Base-by-base conservation (phyloP, 2,329 filamentous ascomycete species). In the Penicillium paneum region DNA sequence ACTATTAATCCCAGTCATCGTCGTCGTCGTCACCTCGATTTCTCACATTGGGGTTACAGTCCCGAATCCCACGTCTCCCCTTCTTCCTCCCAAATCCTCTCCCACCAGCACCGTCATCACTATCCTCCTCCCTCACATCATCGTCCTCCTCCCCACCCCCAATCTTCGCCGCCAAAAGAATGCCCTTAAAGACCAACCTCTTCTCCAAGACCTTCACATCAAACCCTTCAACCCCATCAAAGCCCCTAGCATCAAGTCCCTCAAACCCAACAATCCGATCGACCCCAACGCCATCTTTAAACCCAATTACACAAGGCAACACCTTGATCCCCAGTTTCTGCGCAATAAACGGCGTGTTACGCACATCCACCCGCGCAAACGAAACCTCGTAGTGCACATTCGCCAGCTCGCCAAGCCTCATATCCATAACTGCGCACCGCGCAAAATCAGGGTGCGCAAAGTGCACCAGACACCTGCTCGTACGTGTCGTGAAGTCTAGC, bases 401-500 rank as follows among this genome's bases (percentile, higher is more conserved):
- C 21, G 75, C 73, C 34, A 78, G 66, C 24, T 78, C 71, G 45
- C 79, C 74, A 11, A 86, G 74, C 67, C 83, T 82, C 45, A 74
- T 74, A 65, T 86, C 83, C 84, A 87, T 87, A 51, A 83, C 79
- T 11, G 74, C 72, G 69, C 84, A 87, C 51, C 83, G 79, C 19
- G 79, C 76, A 69, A 87, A 87, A 64, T 86, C 84, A 3, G 82
- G 78, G 64, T 86, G 84, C 67, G 81, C 83, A 68, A 87, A 87
- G 66, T 87, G 84, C 24, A 86, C 80, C 1, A 86, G 76, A 62
- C 81, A 84, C 26, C 79, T 72, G 56, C 82, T 78, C 12, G 79
- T 79, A 44, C 78, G 76, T 8, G 83, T 86, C 8, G 83, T 85
- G 59, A 85, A 82, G 59, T 83, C 78, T 67, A 87, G 78, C 39